Evolutionary conservation across 2,329 filamentous ascomycete species (phyloP).

Genomic region (Sarocladium oryzae): DNA sequence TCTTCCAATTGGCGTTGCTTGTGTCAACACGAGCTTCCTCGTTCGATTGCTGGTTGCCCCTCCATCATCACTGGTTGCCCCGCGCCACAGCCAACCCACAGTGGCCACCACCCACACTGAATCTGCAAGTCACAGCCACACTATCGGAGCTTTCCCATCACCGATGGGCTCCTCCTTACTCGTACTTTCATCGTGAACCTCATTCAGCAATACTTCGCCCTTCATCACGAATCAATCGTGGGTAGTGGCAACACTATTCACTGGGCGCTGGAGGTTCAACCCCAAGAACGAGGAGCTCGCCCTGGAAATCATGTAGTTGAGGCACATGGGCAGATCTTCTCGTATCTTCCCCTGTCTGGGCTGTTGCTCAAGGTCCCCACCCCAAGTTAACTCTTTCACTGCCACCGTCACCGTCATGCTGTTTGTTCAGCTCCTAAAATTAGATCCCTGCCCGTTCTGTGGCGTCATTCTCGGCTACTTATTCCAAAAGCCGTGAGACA

Average conservation of each 20-base stretch:
- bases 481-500: too few relatives aligned
- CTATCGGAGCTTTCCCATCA: too few relatives aligned
- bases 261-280: too few relatives aligned
- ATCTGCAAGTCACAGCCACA: not conserved
- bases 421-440: not conserved
- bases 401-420: not conserved
- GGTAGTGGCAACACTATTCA: too few relatives aligned
- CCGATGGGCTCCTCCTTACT: too few relatives aligned
- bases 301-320: too few relatives aligned
- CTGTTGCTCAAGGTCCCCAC: too few relatives aligned
- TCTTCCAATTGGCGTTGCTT: slow-evolving; percentile 4
- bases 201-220: too few relatives aligned
- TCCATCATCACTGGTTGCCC: slow-evolving; percentile 2
- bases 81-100: not conserved
- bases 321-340: not conserved
- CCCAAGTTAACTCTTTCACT: too few relatives aligned
- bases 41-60: not conserved
- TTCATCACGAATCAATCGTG: too few relatives aligned
- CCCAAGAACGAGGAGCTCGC: too few relatives aligned
- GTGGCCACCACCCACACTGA: not conserved
- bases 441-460: not conserved
- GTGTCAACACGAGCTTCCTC: not conserved
- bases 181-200: too few relatives aligned
- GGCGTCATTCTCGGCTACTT: not conserved
- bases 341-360: not conserved